Base-by-base conservation (phyloP, 768 basidiomycete genomes). In the Dentipellis fragilis region DNA sequence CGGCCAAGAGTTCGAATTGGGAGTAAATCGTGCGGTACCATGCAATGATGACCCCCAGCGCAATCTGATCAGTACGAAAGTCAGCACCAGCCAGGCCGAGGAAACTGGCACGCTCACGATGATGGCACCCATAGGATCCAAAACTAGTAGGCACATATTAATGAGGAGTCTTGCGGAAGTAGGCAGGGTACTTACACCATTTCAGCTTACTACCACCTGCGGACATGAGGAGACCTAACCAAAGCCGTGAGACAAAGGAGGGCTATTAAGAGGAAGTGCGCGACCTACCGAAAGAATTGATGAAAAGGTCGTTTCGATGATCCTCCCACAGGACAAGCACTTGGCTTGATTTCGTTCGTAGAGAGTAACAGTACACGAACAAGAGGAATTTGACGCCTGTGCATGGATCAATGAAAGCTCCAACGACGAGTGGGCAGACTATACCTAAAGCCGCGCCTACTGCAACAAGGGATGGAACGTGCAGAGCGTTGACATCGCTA, bases 261-360 rank as follows among this genome's bases (percentile, higher is more conserved):
- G 42, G 0, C n/a, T 12, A 55, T 37, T 23, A 29, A 29, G 29
- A 29, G 29, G 58, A 45, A 6, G 42, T n/a, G 39, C 21, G 47
- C 48, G 29, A 54, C 75, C 36, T 58, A 85, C 86, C 85, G 58
- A 89, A 87, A 22, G 78, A 73, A 64, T 93, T 93, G 66, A 92
- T 83, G 66, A 82, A 89, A n/a, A 93, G 66, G 64, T 95, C 95
- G 64, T 93, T 97, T 61, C 94, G 77, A 61, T 97, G 94, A 66
- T 98, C 95, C 68, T 96, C 90, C 93, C 92, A 97, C 29, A 96
- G 78, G n/a, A 96, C 82, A 48, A 81, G 80, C 2, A 99, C 95
- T 70, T 99, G 96, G 63, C 89, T 93, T 6, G 89, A 93, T 59
- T 80, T 81, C 35, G 77, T 78, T 29, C 90, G 83, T 47, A 95